Percentiles rank a stretch among this genome's conserved stretches.
phyloP scores from a whole-genome alignment of 805 yeast species.

The Spathaspora sp. region DNA sequence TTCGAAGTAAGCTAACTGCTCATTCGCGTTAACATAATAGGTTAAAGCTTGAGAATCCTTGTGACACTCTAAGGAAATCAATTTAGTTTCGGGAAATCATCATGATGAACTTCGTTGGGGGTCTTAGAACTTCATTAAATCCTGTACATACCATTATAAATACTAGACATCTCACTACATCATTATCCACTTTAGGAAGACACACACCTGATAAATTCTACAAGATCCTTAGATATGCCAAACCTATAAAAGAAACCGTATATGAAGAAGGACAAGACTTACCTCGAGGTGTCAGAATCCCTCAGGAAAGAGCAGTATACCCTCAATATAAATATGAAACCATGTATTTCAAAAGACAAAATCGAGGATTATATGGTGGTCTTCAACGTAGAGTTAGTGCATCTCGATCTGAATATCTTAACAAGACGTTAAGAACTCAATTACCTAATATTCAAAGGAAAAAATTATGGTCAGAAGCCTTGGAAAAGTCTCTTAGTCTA shows the following conservation, averaged over 20 bases:
- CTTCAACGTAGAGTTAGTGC: conserved; percentile 74
- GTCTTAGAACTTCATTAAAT: background rate
- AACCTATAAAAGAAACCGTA: conserved; percentile 30
- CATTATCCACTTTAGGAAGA: conserved; percentile 4
- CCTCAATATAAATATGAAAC: conserved; percentile 57
- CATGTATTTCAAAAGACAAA: conserved; percentile 72
- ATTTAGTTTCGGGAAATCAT: background rate
- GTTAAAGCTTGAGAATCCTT: background rate
- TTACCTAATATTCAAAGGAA: conserved; percentile 76
- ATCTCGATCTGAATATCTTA: conserved; percentile 71
- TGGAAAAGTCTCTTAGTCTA: conserved; percentile 53
- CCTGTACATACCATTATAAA: background rate
- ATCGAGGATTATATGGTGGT: conserved; percentile 90
- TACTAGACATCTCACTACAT: conserved; percentile 4
- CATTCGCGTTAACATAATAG: background rate
- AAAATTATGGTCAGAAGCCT: conserved; percentile 79
- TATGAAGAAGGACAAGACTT: conserved; percentile 36
- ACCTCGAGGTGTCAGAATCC: conserved; percentile 22
- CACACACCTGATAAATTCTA: conserved; percentile 29
- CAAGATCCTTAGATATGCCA: conserved; percentile 37
- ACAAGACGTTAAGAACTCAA: conserved; percentile 72
- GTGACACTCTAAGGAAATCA: background rate
- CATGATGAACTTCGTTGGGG: conserved; percentile 1
- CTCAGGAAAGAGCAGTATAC: conserved; percentile 16
- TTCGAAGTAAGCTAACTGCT: background rate